phyloP scores from a whole-genome alignment of 2,329 filamentous ascomycete genomes.

The Fusarium secorum region DNA sequence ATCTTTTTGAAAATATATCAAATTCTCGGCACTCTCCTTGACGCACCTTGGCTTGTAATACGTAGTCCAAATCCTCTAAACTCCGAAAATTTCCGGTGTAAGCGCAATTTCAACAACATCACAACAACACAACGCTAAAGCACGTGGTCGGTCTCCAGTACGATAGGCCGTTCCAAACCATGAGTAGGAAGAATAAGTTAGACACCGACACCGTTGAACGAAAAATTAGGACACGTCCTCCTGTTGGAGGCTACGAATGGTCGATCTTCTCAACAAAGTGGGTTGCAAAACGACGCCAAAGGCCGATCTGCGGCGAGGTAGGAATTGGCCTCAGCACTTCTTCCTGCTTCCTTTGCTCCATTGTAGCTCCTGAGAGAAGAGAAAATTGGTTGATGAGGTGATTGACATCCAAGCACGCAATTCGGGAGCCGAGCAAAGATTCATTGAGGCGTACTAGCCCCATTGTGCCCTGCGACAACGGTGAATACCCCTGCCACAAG shows the following conservation, averaged over 20 bases:
- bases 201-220: slow-evolving; percentile 1
- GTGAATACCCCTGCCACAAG: slow-evolving; percentile 29
- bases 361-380: slow-evolving; percentile 21
- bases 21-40: background rate
- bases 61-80: background rate
- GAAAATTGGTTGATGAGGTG: slow-evolving; percentile 31
- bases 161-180: slow-evolving; percentile 15
- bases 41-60: background rate
- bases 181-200: background rate
- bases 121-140: background rate
- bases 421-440: slow-evolving; percentile 39
- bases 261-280: slow-evolving; percentile 20
- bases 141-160: slow-evolving; percentile 22
- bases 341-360: slow-evolving; percentile 20
- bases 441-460: slow-evolving; percentile 25
- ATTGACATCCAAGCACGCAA: slow-evolving; percentile 39
- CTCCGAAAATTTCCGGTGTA: slow-evolving; percentile 24
- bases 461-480: slow-evolving; percentile 30
- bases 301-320: slow-evolving; percentile 34
- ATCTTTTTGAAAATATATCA: background rate
- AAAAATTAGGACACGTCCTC: background rate
- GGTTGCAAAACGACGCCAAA: slow-evolving; percentile 13
- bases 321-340: slow-evolving; percentile 20
- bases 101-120: background rate
- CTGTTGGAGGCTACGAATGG: slow-evolving; percentile 10